A percentile compares a stretch with the other conserved stretches of the same genome.
Conservation (phyloP, 352 stramenopile species). For the Phytopythium kandeliae region DNA sequence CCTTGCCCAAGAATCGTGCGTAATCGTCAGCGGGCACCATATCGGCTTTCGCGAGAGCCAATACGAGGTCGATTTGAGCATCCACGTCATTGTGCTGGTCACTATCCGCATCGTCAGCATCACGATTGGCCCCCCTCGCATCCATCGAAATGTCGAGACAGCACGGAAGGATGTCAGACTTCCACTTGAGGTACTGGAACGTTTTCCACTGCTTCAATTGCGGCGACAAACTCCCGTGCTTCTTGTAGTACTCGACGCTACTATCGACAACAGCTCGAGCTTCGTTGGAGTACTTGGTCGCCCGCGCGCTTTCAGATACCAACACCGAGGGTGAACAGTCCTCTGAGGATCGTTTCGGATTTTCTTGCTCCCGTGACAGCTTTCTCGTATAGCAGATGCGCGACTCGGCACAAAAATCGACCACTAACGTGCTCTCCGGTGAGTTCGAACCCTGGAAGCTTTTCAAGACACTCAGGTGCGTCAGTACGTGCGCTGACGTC, state of each 20-base stretch:
- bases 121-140: no score
- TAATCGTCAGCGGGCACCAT: conserved; percentile 20
- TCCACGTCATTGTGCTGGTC: neutral
- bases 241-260: conserved; percentile 13
- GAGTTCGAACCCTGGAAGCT: conserved; percentile 21
- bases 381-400: conserved; percentile 17
- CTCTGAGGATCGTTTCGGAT: no score
- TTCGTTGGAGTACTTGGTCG: conserved; percentile 5
- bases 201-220: conserved; percentile 30
- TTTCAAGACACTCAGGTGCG: conserved; percentile 33
- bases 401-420: conserved; percentile 28
- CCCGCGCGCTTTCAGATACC: neutral
- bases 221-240: conserved; percentile 11
- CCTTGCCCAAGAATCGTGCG: conserved; percentile 12
- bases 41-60: conserved; percentile 17
- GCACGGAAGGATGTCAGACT: conserved; percentile 27
- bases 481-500: conserved; percentile 15
- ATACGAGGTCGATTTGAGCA: conserved; percentile 18
- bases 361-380: conserved; percentile 13
- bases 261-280: conserved; percentile 17
- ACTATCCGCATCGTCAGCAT: no score
- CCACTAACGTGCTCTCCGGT: conserved; percentile 16
- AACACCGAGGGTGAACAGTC: neutral
- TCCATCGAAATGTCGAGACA: conserved; percentile 18
- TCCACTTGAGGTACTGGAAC: conserved; percentile 29